Percentiles rank a stretch among this genome's conserved stretches.
Conservation (phyloP, 2,329 filamentous ascomycete genomes). For the Ophiostoma sp. region DNA sequence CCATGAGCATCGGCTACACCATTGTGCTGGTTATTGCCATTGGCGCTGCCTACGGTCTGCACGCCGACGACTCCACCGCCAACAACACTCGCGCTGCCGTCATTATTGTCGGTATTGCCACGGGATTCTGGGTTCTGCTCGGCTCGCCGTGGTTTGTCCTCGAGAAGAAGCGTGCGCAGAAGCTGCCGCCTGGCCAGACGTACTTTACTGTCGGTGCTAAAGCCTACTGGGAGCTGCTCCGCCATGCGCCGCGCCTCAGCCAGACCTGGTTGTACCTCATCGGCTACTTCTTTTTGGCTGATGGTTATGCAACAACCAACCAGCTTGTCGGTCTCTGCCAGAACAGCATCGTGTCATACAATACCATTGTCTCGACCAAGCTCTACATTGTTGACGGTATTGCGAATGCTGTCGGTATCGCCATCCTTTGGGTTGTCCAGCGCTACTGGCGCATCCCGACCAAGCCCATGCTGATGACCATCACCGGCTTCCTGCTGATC, state of each 20-base stretch:
- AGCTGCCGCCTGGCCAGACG: not conserved
- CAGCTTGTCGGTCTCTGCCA: constrained; percentile 5
- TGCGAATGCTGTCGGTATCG: not conserved
- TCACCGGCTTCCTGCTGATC: not conserved
- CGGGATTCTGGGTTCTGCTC: not conserved
- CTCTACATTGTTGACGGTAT: constrained; percentile 5
- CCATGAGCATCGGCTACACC: constrained; percentile 7
- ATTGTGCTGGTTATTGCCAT: constrained; percentile 1
- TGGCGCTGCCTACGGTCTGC: not conserved
- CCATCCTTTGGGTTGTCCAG: not conserved
- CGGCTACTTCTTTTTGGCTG: not conserved
- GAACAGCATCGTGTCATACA: constrained; percentile 4
- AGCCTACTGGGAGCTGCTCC: constrained; percentile 1
- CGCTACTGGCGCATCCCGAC: constrained; percentile 11
- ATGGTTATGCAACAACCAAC: constrained; percentile 5
- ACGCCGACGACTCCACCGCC: not conserved
- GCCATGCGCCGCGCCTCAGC: not conserved
- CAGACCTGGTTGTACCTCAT: not conserved
- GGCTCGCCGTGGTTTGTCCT: not conserved
- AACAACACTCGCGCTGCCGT: constrained; percentile 4
- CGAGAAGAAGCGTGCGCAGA: not conserved
- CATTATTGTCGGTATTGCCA: not conserved
- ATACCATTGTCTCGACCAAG: constrained; percentile 7
- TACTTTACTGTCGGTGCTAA: not conserved
- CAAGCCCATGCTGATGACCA: constrained; percentile 9